Base-by-base conservation (phyloP, 345 rosid genomes). In the Citrus cavaleriei region DNA sequence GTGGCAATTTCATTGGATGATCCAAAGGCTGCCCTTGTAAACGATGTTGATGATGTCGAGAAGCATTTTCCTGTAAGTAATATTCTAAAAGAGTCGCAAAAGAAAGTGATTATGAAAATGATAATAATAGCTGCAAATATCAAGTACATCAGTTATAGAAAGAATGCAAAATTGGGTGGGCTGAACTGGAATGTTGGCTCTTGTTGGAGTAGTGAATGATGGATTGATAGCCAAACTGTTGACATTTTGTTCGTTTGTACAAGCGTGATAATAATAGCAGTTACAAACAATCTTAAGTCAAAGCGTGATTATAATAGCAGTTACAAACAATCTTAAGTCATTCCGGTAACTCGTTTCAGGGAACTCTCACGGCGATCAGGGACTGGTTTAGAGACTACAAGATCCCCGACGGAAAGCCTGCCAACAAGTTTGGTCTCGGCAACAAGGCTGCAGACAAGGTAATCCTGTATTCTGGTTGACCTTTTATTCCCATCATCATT, bases 341-440 rank as follows among this genome's bases (percentile, higher is more conserved):
- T 81, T 70, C 30, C 25, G 24, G 55, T 64, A 10, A 32, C 81
- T 78, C 19, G 84, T 54, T 76, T 77, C 90, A 94, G 99, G 98
- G 98, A 46, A 93, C 98, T 61, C 89, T 97, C 2, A 90, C 93
- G 34, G 93, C 95, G 32, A 90, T 94, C 76, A 88, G 99, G 83
- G 95, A 91, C 78, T 97, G 98, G 99, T 94, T 97, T 77, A 91
- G 97, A 80, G 98, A 97, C 84, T 97, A 97, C 85, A 94, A 97
- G 85, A 91, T 90, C 79, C 99, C 98, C 6, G 99, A 97, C 82
- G 99, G 97, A 54, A 97, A 97, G 80, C 99, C 98, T 75, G 98
- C 99, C 51, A 97, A 97, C 86, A 92, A 82, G 85, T 97, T 97
- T 79, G 99, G 93, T 79, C 97, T 97, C 64, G 97, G 98, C 78